phyloP scores from a whole-genome alignment of 176 grass and related monocot species.

The Eremochloa ophiuroides region DNA sequence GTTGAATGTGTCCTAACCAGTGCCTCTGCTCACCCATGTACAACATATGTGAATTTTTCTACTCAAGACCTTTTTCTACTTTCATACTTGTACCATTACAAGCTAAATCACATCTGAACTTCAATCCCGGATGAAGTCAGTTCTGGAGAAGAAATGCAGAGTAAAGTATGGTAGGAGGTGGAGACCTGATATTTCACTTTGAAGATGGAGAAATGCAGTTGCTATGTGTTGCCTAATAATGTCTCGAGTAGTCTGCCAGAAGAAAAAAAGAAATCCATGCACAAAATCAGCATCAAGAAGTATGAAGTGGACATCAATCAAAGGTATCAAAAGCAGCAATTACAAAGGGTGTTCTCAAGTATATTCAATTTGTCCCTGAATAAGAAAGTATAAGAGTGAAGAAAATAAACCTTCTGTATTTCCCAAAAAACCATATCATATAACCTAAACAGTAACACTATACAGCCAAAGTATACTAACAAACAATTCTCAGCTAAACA shows the following conservation, averaged over 20 bases:
- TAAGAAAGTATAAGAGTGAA: background rate
- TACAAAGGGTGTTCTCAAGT: constrained; percentile 3
- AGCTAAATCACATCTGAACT: constrained; percentile 19
- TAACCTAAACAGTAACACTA: background rate
- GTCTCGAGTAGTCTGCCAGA: constrained; percentile 68
- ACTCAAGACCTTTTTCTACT: background rate
- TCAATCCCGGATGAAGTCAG: background rate
- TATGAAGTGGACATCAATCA: constrained; percentile 8
- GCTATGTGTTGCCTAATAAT: constrained; percentile 81
- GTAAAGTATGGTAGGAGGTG: background rate
- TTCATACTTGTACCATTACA: constrained; percentile 7
- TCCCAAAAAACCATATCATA: background rate
- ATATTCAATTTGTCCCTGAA: constrained; percentile 3
- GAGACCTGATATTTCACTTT: constrained; percentile 89
- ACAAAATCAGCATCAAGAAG: constrained; percentile 29
- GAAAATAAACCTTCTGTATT: background rate
- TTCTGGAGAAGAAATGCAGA: constrained; percentile 24
- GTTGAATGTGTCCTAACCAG: constrained; percentile 48
- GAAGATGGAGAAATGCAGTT: constrained; percentile 75
- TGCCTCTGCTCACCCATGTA: constrained; percentile 59
- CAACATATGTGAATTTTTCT: constrained; percentile 25
- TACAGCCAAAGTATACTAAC: background rate
- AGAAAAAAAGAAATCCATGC: constrained; percentile 19
- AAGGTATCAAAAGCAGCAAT: constrained; percentile 14
- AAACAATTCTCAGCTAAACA: background rate